Evolutionary conservation across 441 rosid species (phyloP).

Genomic region (Arabidopsis lyrata): DNA sequence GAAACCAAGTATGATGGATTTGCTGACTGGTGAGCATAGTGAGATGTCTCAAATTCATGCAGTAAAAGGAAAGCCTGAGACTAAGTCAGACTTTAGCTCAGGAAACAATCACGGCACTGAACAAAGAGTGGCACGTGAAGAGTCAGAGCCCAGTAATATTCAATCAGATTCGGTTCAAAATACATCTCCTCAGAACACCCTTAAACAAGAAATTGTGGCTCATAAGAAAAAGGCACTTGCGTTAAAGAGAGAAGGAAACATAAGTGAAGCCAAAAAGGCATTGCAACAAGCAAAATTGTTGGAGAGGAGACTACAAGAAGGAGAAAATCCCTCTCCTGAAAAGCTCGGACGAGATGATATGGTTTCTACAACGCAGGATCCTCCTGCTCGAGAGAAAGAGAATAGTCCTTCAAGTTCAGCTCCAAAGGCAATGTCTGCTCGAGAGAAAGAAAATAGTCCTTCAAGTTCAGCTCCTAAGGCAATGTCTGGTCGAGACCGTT

Average conservation of each 20-base stretch:
- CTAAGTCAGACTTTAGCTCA: conserved; percentile 34
- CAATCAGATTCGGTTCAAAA: conserved; percentile 48
- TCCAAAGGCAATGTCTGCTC: conserved; percentile 70
- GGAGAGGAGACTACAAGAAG: conserved; percentile 62
- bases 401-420: conserved; percentile 48
- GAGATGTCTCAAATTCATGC: conserved; percentile 41
- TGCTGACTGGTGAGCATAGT: conserved; percentile 55
- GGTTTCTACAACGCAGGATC: conserved; percentile 40
- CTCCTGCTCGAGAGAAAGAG: conserved; percentile 56
- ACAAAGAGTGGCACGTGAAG: conserved; percentile 39
- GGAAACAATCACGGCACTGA: conserved; percentile 33
- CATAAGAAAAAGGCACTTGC: conserved; percentile 80
- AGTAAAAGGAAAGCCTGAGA: conserved; percentile 47
- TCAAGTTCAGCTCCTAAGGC: conserved; percentile 59
- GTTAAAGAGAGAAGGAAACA: conserved; percentile 81
- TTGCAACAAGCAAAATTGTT: conserved; percentile 81
- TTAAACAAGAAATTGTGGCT: conserved; percentile 66
- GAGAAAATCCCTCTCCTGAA: conserved; percentile 48
- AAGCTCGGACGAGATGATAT: conserved; percentile 36
- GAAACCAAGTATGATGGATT: conserved; percentile 49
- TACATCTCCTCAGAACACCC: conserved; percentile 48
- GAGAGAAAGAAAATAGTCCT: conserved; percentile 59
- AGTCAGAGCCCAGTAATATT: conserved; percentile 32
- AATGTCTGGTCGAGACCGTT: conserved; percentile 82
- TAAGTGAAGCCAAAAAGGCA: conserved; percentile 82